Evolutionary conservation across 345 rosid species (phyloP), one percentile per base, ranked within the genome.

Genomic region (Eucalyptus caleyi): DNA sequence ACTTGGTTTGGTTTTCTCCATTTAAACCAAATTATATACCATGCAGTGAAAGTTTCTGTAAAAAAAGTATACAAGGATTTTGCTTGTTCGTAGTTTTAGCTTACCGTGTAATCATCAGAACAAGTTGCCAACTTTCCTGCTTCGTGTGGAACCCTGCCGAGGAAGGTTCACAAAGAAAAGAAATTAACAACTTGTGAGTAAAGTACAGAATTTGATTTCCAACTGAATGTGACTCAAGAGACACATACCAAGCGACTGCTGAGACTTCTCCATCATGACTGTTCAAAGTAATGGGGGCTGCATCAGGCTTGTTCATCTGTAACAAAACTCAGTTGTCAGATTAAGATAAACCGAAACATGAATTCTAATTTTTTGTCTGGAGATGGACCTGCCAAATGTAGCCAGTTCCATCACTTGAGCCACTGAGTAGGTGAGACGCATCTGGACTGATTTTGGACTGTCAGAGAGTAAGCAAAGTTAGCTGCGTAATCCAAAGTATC

Each of bases 391-490:
- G 97, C 99, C 99, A 98, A 86, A 98, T 89, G 93, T 94, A 95
- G 88, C 95, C 97, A 69, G 95, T 93, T 87, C 99, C 97, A 88
- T 98, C 96, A 81, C 99, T 96, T 45, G 99, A 98, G 87, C 99
- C 99, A 82, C 99, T 95, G 88, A 96, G 94, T 91, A 98, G 86
- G 82, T 94, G 91, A 91, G 93, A 93, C 26, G 96, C 98, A 94
- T 97, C 97, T 54, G 98, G 97, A 93, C 99, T 97, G 88, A 98
- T 98, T 89, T 93, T 93, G n/a, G 98, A 93, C 99, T 98, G 94
- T 50, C 16, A 44, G 34, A 51, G 51, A 59, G 44, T 30, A 32
- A 42, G 34, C 56, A 87, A 59, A 24, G 54, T 27, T 42, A 54
- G 87, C 50, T 34, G 24, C 65, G 23, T 40, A 24, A 51, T 80